Percentiles rank a stretch among this genome's conserved stretches.
These are phyloP conservation scores for Gillenia trifoliata DNA, from an alignment of 306 rosid genomes.

Conservation along the genomic window DNA sequence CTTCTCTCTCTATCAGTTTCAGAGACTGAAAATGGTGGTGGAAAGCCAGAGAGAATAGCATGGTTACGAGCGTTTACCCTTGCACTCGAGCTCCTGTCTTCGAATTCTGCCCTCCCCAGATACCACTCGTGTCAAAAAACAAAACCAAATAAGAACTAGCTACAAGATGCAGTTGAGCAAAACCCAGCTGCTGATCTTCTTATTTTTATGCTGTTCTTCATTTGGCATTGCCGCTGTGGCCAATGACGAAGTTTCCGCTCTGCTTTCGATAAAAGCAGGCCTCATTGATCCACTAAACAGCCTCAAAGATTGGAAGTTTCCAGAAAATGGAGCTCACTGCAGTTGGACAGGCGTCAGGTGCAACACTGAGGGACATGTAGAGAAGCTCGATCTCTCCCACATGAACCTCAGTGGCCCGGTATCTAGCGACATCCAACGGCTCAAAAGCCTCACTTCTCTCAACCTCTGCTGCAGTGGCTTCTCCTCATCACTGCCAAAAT, in stretches of 20 bases:
- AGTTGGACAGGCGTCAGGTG: slow-evolving; percentile 72
- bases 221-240: slow-evolving; percentile 24
- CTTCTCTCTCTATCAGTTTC: slow-evolving; percentile 20
- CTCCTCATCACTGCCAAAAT: slow-evolving; percentile 62
- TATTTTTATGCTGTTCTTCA: slow-evolving; percentile 31
- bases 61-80: background rate
- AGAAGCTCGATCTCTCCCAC: slow-evolving; percentile 71
- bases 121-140: background rate
- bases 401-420: slow-evolving; percentile 80
- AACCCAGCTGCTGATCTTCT: slow-evolving; percentile 37
- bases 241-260: slow-evolving; percentile 51
- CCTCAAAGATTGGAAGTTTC: slow-evolving; percentile 58
- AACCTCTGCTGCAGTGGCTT: slow-evolving; percentile 76
- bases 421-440: slow-evolving; percentile 50
- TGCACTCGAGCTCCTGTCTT: background rate
- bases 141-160: slow-evolving; percentile 17
- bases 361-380: slow-evolving; percentile 54
- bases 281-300: slow-evolving; percentile 59
- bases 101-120: background rate
- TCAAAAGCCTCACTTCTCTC: slow-evolving; percentile 48
- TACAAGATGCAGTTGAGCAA: slow-evolving; percentile 37
- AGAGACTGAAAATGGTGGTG: slow-evolving; percentile 51
- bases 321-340: slow-evolving; percentile 47
- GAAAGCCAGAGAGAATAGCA: slow-evolving; percentile 25
- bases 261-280: slow-evolving; percentile 63